Conservation (phyloP, 805 yeast species). For the Candida quercuum region DNA sequence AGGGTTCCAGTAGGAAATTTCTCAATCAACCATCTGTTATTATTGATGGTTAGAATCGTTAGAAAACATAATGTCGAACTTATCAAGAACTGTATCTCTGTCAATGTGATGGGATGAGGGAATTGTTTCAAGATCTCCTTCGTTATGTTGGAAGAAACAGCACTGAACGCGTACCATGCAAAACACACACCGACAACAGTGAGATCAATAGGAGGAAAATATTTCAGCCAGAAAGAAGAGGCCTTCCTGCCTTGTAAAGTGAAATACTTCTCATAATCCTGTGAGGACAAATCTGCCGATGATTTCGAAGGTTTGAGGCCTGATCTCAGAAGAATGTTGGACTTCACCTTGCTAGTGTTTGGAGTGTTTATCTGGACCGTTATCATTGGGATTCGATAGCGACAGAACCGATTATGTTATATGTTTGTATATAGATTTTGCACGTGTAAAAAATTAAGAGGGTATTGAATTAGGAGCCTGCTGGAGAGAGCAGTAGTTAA, state of each 20-base stretch:
- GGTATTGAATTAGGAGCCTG: too few relatives aligned
- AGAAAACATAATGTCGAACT: slow-evolving; percentile 57
- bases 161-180: slow-evolving; percentile 77
- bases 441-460: too few relatives aligned
- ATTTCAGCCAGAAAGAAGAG: slow-evolving; percentile 7
- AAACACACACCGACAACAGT: slow-evolving; percentile 53
- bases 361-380: background rate
- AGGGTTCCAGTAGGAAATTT: slow-evolving; percentile 46
- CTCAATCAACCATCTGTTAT: slow-evolving; percentile 22
- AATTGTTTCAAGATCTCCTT: slow-evolving; percentile 68
- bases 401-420: background rate
- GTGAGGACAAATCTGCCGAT: slow-evolving; percentile 13
- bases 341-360: background rate
- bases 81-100: slow-evolving; percentile 79
- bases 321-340: background rate
- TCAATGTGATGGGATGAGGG: slow-evolving; percentile 80
- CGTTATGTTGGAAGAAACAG: slow-evolving; percentile 75
- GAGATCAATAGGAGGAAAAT: slow-evolving; percentile 31
- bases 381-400: too few relatives aligned
- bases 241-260: slow-evolving; percentile 16
- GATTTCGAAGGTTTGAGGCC: slow-evolving; percentile 24
- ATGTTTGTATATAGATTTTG: too few relatives aligned
- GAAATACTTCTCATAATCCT: slow-evolving; percentile 21
- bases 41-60: slow-evolving; percentile 36
- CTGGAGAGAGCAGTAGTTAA: too few relatives aligned